These are phyloP conservation scores for Curvularia hawaiiensis DNA, from an alignment of 2,329 filamentous ascomycete genomes.

Conservation along the genomic window DNA sequence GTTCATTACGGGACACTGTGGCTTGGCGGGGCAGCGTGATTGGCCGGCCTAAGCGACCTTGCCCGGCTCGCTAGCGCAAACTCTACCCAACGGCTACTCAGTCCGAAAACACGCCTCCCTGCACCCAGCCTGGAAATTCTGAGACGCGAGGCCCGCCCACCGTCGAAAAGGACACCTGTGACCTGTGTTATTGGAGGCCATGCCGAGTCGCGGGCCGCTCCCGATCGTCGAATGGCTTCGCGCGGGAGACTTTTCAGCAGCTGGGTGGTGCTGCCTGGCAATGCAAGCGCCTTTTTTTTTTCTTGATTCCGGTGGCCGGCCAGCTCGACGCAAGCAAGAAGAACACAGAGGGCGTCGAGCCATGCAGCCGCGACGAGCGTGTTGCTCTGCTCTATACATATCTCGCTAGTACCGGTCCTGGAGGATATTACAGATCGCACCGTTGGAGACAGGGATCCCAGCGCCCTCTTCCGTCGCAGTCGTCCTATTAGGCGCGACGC, in stretches of 20 bases:
- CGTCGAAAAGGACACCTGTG: conserved; percentile 2
- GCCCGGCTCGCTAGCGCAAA: conserved; percentile 10
- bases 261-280: conserved; percentile 20
- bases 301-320: background rate
- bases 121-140: conserved; percentile 6
- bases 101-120: conserved; percentile 5
- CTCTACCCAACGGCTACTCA: conserved; percentile 12
- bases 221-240: conserved; percentile 13
- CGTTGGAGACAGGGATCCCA: conserved; percentile 18
- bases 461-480: conserved; percentile 19
- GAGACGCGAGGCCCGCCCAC: background rate
- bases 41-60: conserved; percentile 10
- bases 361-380: conserved; percentile 11
- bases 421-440: conserved; percentile 14
- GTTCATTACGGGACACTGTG: background rate
- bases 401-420: conserved; percentile 9
- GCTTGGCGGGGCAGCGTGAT: conserved; percentile 2
- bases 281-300: conserved; percentile 16
- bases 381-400: conserved; percentile 8
- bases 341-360: background rate
- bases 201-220: conserved; percentile 17
- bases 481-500: conserved; percentile 19
- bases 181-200: conserved; percentile 14
- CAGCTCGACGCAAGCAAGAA: conserved; percentile 10
- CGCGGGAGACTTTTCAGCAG: conserved; percentile 13